These are phyloP conservation scores for Passalora sequoiae DNA, from an alignment of 2,329 filamentous ascomycete species.

Conservation along the genomic window DNA sequence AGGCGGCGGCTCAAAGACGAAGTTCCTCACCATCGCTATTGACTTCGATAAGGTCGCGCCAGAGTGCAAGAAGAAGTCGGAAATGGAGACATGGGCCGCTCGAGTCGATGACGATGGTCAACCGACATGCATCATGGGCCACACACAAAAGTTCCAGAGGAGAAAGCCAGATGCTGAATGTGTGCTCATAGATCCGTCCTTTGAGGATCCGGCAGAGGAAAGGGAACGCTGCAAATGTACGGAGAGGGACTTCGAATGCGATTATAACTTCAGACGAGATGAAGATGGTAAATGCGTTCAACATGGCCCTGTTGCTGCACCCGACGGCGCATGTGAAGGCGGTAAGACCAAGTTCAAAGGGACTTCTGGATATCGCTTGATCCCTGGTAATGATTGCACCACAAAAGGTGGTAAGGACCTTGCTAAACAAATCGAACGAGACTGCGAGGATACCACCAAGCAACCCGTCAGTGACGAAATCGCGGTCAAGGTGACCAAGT, in stretches of 20 bases:
- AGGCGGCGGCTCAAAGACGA: slow-evolving; percentile 48
- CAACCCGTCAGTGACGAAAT: slow-evolving; percentile 64
- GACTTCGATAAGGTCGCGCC: slow-evolving; percentile 78
- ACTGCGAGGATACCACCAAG: slow-evolving; percentile 61
- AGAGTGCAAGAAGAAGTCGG: slow-evolving; percentile 67
- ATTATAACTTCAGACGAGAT: slow-evolving; percentile 75
- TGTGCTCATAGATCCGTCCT: slow-evolving; percentile 72
- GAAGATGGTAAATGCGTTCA: slow-evolving; percentile 65
- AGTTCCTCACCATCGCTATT: slow-evolving; percentile 62
- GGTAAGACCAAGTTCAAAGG: slow-evolving; percentile 71
- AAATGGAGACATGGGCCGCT: slow-evolving; percentile 86
- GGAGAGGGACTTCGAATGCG: slow-evolving; percentile 86
- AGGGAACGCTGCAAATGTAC: slow-evolving; percentile 76
- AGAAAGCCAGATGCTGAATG: slow-evolving; percentile 85
- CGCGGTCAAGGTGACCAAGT: slow-evolving; percentile 53
- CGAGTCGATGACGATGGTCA: slow-evolving; percentile 74
- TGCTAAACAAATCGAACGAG: slow-evolving; percentile 58
- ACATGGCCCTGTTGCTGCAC: slow-evolving; percentile 57
- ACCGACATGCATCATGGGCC: slow-evolving; percentile 89
- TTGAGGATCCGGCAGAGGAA: slow-evolving; percentile 68
- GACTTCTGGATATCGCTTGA: slow-evolving; percentile 84
- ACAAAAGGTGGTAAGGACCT: slow-evolving; percentile 36
- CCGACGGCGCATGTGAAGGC: slow-evolving; percentile 68
- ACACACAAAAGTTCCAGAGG: slow-evolving; percentile 79
- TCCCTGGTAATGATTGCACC: slow-evolving; percentile 58